phyloP scores from a whole-genome alignment of 192 early-diverging fungal genomes.

The Tieghemiomyces parasiticus region DNA sequence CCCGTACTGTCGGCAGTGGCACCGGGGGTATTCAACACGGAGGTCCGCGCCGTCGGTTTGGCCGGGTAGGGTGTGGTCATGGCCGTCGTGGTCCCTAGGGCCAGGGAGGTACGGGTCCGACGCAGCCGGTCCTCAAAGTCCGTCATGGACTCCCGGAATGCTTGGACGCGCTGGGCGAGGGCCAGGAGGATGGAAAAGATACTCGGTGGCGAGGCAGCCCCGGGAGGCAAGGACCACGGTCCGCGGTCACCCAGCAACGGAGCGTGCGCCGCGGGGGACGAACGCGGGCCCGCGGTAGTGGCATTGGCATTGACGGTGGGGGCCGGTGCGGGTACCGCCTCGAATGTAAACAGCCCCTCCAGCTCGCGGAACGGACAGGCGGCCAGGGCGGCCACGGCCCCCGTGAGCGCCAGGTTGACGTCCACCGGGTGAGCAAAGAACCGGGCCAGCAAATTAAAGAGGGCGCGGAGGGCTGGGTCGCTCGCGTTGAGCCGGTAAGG shows the following conservation, averaged over 20 bases:
- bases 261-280: not conserved
- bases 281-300: not conserved
- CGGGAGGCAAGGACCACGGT: not conserved
- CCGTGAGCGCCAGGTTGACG: conserved; percentile 83
- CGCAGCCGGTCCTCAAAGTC: not conserved
- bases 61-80: too few species aligned
- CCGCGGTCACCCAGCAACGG: not conserved
- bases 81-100: too few species aligned
- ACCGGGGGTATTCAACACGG: too few species aligned
- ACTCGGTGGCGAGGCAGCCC: not conserved
- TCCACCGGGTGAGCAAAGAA: conserved; percentile 80
- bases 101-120: not conserved
- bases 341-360: conserved; percentile 19
- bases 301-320: not conserved
- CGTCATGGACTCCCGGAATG: not conserved
- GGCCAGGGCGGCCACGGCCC: conserved; percentile 70
- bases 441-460: conserved; percentile 47
- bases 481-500: conserved; percentile 28
- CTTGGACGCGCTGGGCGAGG: not conserved
- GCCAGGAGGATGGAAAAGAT: not conserved
- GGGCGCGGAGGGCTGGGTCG: conserved; percentile 51
- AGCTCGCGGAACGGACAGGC: conserved; percentile 56
- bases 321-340: not conserved
- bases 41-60: too few species aligned
- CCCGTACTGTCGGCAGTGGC: too few species aligned